phyloP scores from a whole-genome alignment of 208 protist species.

The Entamoeba dispar region DNA sequence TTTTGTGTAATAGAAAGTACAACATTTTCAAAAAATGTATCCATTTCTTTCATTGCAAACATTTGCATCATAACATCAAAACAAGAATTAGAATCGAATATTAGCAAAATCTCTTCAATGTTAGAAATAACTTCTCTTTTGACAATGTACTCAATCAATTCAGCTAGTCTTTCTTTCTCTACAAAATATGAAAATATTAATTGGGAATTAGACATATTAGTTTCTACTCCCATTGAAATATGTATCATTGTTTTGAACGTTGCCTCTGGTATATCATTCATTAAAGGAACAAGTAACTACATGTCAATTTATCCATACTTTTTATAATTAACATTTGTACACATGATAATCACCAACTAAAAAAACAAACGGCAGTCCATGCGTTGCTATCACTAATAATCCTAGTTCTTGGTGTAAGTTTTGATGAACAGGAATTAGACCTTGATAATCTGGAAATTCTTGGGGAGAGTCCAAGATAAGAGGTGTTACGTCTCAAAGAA shows the following conservation, averaged over 20 bases:
- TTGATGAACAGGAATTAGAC: too few species aligned
- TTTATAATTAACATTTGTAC: too few species aligned
- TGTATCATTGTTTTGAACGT: background rate
- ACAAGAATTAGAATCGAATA: background rate
- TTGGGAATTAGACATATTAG: background rate
- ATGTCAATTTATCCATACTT: background rate
- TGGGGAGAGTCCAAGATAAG: too few species aligned
- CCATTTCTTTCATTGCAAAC: background rate
- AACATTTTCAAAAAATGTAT: background rate
- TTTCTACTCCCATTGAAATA: background rate
- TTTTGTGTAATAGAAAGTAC: background rate
- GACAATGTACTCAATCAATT: background rate
- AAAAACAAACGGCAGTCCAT: too few species aligned
- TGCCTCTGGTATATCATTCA: background rate
- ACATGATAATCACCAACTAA: too few species aligned
- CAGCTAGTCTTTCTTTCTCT: background rate
- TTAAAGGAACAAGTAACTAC: background rate
- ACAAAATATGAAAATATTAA: background rate
- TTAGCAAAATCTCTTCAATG: background rate
- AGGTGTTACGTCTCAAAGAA: too few species aligned
- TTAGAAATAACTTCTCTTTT: background rate
- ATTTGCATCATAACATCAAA: background rate
- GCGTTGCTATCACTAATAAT: too few species aligned
- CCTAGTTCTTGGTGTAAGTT: too few species aligned
- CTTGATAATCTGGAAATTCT: too few species aligned